Evolutionary conservation across 208 protist genomes (phyloP), one percentile per base, ranked within the genome.

Genomic region (Leishmania turanica): DNA sequence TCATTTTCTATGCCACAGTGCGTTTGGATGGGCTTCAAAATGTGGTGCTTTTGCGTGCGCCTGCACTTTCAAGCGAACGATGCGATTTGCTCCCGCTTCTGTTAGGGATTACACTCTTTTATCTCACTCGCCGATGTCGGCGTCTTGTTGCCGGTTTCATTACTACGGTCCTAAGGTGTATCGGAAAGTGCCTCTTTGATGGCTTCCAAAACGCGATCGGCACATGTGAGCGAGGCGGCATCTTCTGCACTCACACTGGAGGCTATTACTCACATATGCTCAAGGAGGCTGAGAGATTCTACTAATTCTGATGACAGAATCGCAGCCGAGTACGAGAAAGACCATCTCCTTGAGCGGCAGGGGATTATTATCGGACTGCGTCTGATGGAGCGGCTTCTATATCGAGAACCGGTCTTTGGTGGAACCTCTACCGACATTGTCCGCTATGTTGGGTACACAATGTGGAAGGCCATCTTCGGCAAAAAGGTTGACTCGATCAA

Each of bases 391-490:
- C 88, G 94, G 17, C 86, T 97, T 60, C 71, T 97, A 64, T 95
- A 91, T 78, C 87, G 91, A 24, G 92, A 96, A 78, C 86, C 88
- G 24, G 82, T 87, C 60, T 90, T 96, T 87, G 85, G 85, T 49
- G 84, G 82, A 21, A 86, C 87, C 15, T 86, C 92, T n/a, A 80
- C 87, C 27, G 91, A 93, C 54, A 86, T 96, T 60, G 87, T 88
- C 31, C 88, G 91, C 19, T 96, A 93, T 84, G 80, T 96, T 3
- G 94, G 89, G 0, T 88, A 88, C 56, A 88, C 87, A 5, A 76
- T 96, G 74, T 97, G 94, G 93, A 88, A 87, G 42, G 79, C 89
- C 21, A 82, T 90, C 19, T 96, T 95, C 84, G 94, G 94, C 24
- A 95, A 96, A 62, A 89, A 87, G 73, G 77, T 93, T 3, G 92